These are phyloP conservation scores for Mycena polygramma DNA, from an alignment of 768 basidiomycete genomes.

Conservation along the genomic window DNA sequence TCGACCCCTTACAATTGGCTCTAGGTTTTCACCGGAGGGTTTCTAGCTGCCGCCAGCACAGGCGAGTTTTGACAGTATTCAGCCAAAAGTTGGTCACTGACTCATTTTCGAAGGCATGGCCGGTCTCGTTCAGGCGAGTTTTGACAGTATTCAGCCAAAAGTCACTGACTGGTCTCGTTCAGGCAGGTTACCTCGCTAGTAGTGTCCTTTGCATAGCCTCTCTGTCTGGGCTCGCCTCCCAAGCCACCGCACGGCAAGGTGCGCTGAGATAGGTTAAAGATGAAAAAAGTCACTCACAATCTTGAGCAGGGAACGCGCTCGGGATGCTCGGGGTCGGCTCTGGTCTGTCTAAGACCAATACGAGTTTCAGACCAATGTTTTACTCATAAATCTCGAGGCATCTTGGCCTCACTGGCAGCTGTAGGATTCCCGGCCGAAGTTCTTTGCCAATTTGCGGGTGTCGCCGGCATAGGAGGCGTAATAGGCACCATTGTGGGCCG, in stretches of 20 bases:
- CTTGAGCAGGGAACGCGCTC: slow-evolving; percentile 67
- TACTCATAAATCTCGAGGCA: no score
- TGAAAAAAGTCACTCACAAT: background rate
- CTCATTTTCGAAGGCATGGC: slow-evolving; percentile 58
- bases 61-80: slow-evolving; percentile 50
- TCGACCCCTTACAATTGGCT: background rate
- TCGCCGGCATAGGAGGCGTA: slow-evolving; percentile 80
- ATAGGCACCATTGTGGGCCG: slow-evolving; percentile 78
- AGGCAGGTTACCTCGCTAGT: slow-evolving; percentile 89
- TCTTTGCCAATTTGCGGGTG: slow-evolving; percentile 82
- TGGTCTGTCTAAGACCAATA: background rate
- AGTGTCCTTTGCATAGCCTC: slow-evolving; percentile 91
- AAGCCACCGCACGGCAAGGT: slow-evolving; percentile 86
- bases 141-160: background rate
- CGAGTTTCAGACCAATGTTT: no score
- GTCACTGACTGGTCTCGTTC: slow-evolving; percentile 70
- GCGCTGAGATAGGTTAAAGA: background rate
- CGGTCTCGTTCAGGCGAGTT: slow-evolving; percentile 80
- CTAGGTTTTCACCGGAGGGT: slow-evolving; percentile 83
- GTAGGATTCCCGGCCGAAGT: slow-evolving; percentile 85
- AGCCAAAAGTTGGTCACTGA: background rate
- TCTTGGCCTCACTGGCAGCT: slow-evolving; percentile 75
- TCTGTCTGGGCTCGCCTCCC: slow-evolving; percentile 82
- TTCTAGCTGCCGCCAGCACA: slow-evolving; percentile 84
- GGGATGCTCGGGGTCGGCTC: slow-evolving; percentile 86